Conservation (phyloP, 768 basidiomycete genomes). For the Agaricus subrufescens region DNA sequence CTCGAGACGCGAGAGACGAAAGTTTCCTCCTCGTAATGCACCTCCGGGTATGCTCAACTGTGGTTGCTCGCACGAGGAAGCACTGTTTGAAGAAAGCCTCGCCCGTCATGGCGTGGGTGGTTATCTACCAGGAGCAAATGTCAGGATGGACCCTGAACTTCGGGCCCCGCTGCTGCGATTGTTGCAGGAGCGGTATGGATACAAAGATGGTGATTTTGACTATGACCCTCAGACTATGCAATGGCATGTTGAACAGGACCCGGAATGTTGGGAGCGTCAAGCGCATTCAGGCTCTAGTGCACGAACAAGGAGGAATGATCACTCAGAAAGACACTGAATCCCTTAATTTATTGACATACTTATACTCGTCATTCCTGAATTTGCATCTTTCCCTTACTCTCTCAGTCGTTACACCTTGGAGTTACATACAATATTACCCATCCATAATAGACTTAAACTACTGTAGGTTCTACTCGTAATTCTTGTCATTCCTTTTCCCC, state of each 20-base stretch:
- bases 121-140: slow-evolving; percentile 79
- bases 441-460: too few relatives aligned
- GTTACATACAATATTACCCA: background rate
- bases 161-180: slow-evolving; percentile 76
- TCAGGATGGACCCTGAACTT: slow-evolving; percentile 86
- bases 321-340: slow-evolving; percentile 10
- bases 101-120: slow-evolving; percentile 75
- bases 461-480: background rate
- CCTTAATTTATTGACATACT: background rate
- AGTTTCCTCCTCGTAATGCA: slow-evolving; percentile 74
- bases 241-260: slow-evolving; percentile 69
- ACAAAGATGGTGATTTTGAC: slow-evolving; percentile 85
- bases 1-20: slow-evolving; percentile 76
- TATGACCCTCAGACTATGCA: slow-evolving; percentile 56
- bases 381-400: background rate
- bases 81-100: slow-evolving; percentile 83
- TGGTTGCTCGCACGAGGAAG: slow-evolving; percentile 80
- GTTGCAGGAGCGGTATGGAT: slow-evolving; percentile 67
- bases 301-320: slow-evolving; percentile 28
- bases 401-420: background rate
- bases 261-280: slow-evolving; percentile 58
- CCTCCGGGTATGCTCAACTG: slow-evolving; percentile 78
- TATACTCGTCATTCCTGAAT: background rate
- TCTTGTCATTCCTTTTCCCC: slow-evolving; percentile 3
- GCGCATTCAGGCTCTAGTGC: slow-evolving; percentile 30